phyloP scores from a whole-genome alignment of 176 grass and related monocot species.

The Alloteropsis semialata region DNA sequence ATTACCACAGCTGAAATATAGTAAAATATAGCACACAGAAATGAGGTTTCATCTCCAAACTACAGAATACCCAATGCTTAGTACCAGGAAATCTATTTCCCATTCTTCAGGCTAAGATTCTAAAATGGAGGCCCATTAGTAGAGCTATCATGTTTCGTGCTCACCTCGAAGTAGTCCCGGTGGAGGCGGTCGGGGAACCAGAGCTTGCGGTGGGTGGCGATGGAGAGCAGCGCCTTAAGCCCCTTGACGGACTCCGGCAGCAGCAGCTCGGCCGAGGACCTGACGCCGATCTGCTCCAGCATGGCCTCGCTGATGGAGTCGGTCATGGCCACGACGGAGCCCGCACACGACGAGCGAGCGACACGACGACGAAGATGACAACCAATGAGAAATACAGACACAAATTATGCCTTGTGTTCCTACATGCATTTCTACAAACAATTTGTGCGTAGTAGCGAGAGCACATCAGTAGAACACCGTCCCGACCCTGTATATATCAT shows the following conservation, averaged over 20 bases:
- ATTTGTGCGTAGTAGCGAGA: too few species aligned
- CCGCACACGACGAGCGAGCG: slow-evolving; percentile 66
- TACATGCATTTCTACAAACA: too few species aligned
- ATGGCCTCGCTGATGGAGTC: slow-evolving; percentile 59
- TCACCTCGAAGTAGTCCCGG: slow-evolving; percentile 70
- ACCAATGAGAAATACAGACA: too few species aligned
- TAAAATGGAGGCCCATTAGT: not conserved
- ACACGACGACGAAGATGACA: too few species aligned
- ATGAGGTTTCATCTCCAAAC: too few species aligned
- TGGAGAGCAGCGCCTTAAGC: slow-evolving; percentile 75
- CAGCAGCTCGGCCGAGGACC: slow-evolving; percentile 69
- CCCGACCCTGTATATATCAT: too few species aligned
- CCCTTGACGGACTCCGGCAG: slow-evolving; percentile 83
- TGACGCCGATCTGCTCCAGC: slow-evolving; percentile 60
- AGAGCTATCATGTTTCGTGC: not conserved
- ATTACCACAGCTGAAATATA: too few species aligned
- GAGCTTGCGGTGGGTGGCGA: slow-evolving; percentile 54
- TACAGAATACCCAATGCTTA: too few species aligned
- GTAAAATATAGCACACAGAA: too few species aligned
- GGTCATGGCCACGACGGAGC: slow-evolving; percentile 82
- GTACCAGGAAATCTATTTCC: not conserved
- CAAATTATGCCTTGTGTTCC: too few species aligned
- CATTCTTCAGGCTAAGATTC: not conserved
- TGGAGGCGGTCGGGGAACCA: slow-evolving; percentile 76
- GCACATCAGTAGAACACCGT: too few species aligned